phyloP scores from a whole-genome alignment of 2,329 filamentous ascomycete genomes.

The Aspergillus neoniger region DNA sequence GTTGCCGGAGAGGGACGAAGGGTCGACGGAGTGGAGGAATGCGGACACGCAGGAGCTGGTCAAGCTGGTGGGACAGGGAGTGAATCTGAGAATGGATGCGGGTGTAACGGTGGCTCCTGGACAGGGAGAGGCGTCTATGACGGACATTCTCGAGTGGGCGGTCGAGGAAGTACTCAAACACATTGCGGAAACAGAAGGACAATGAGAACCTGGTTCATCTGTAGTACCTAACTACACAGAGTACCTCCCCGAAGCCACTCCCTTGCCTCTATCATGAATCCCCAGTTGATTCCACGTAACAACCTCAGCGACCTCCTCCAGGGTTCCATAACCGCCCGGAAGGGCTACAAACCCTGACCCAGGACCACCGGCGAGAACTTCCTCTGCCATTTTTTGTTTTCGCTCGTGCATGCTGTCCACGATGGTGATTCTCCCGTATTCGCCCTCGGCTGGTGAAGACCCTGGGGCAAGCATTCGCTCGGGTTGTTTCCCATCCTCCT shows the following conservation, averaged over 20 bases:
- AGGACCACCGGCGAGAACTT: too few relatives aligned
- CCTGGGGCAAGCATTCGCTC: too few relatives aligned
- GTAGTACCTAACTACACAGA: neutral
- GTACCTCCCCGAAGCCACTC: neutral
- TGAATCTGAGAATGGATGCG: constrained; percentile 48
- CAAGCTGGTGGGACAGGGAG: constrained; percentile 35
- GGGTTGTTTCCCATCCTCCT: too few relatives aligned
- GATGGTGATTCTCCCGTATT: too few relatives aligned
- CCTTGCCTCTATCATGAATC: too few relatives aligned
- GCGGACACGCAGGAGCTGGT: constrained; percentile 30
- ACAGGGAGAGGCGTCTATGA: constrained; percentile 61
- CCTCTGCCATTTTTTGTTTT: too few relatives aligned
- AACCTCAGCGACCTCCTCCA: too few relatives aligned
- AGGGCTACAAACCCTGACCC: too few relatives aligned
- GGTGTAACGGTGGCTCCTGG: constrained; percentile 51
- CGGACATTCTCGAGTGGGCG: constrained; percentile 66
- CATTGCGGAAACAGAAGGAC: constrained; percentile 18
- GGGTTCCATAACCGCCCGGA: too few relatives aligned
- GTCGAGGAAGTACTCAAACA: constrained; percentile 61
- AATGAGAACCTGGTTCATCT: neutral
- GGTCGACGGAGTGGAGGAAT: constrained; percentile 3
- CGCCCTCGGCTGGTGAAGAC: too few relatives aligned
- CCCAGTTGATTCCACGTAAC: too few relatives aligned
- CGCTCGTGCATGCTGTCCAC: too few relatives aligned
- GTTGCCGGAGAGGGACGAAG: constrained; percentile 61